A percentile compares a stretch with the other conserved stretches of the same genome.
These are phyloP conservation scores for Cystobasidium onofrii DNA, from an alignment of 768 basidiomycete species.

Conservation along the genomic window DNA sequence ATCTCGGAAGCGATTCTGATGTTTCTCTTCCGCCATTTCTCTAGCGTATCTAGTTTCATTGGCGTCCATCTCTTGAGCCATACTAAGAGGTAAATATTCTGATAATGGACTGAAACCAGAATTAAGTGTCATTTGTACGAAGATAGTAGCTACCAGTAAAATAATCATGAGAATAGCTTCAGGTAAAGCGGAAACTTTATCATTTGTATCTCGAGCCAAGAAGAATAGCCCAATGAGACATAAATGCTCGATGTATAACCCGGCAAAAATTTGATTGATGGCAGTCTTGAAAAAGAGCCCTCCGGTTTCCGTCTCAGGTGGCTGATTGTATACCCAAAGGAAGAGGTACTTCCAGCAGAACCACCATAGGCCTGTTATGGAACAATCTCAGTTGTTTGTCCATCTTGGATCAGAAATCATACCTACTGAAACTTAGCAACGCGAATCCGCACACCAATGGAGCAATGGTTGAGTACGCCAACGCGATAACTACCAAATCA, in stretches of 20 bases:
- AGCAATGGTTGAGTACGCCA: conserved; percentile 51
- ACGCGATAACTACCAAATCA: conserved; percentile 55
- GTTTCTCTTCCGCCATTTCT: conserved; percentile 26
- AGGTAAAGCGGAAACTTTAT: conserved; percentile 56
- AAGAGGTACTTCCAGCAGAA: conserved; percentile 50
- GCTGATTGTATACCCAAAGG: conserved; percentile 39
- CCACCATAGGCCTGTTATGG: conserved; percentile 5
- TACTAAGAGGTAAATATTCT: conserved; percentile 16
- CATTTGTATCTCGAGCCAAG: conserved; percentile 56
- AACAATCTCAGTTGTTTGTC: too few relatives aligned
- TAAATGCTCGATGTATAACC: conserved; percentile 81
- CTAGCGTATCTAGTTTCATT: conserved; percentile 16
- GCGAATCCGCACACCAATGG: conserved; percentile 34
- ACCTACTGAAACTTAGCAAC: background rate
- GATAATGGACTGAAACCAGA: background rate
- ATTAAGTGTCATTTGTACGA: conserved; percentile 48
- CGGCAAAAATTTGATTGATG: conserved; percentile 84
- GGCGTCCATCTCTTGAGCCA: conserved; percentile 11
- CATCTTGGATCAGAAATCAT: too few relatives aligned
- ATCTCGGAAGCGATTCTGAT: background rate
- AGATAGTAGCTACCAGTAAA: conserved; percentile 72
- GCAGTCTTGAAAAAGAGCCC: conserved; percentile 94
- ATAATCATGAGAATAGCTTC: conserved; percentile 74
- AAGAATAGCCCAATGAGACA: conserved; percentile 84
- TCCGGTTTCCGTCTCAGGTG: conserved; percentile 49